phyloP scores from a whole-genome alignment of 164 flowering plant genomes.

The Annona cherimola region DNA sequence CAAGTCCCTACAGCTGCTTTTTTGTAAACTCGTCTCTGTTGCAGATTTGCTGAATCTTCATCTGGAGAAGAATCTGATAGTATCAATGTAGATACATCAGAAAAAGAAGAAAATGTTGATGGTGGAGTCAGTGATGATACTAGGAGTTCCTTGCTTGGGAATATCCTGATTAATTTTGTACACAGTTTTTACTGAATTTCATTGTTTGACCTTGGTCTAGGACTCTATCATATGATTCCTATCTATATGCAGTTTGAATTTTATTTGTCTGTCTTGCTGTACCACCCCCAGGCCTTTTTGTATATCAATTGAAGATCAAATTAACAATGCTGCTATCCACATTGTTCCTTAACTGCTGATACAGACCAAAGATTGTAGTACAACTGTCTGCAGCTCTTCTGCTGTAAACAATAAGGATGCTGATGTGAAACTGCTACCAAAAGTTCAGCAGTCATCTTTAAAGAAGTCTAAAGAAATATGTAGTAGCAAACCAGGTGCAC shows the following conservation, averaged over 20 bases:
- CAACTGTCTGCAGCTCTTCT: slow-evolving; percentile 7
- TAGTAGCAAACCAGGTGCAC: slow-evolving; percentile 30
- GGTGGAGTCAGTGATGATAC: slow-evolving; percentile 8
- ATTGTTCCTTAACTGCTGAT: slow-evolving; percentile 25
- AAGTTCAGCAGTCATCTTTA: slow-evolving; percentile 18
- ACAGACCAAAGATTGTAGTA: slow-evolving; percentile 23
- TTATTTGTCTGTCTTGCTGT: neutral
- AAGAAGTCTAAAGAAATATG: slow-evolving; percentile 24
- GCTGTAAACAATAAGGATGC: slow-evolving; percentile 23
- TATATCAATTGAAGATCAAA: neutral
- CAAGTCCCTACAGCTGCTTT: neutral
- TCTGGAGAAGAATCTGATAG: slow-evolving; percentile 49
- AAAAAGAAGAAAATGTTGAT: slow-evolving; percentile 29
- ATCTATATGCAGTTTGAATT: neutral
- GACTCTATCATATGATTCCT: neutral
- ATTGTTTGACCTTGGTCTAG: neutral
- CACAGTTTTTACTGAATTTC: neutral
- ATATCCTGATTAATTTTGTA: slow-evolving; percentile 21
- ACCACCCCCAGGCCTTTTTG: neutral
- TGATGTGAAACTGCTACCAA: slow-evolving; percentile 11
- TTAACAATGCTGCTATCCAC: neutral
- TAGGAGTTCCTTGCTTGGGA: slow-evolving; percentile 5
- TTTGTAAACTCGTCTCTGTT: slow-evolving; percentile 5
- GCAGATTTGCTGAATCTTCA: slow-evolving; percentile 54
- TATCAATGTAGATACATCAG: slow-evolving; percentile 28